Conservation (phyloP, 2,329 filamentous ascomycete genomes). For the Botryotinia convoluta region DNA sequence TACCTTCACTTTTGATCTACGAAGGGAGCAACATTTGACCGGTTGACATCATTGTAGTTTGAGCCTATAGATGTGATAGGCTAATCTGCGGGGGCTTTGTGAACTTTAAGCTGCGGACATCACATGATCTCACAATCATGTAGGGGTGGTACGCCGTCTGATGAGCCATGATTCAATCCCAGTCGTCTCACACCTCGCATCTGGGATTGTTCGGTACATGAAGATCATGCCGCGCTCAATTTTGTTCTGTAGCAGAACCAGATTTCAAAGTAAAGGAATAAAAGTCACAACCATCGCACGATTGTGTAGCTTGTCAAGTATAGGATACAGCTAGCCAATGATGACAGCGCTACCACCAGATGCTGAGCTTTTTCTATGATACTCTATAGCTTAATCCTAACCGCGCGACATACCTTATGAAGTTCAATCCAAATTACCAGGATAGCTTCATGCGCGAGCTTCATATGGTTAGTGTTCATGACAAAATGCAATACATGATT, state of each 20-base stretch:
- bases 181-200: not conserved
- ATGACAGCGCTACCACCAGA: not conserved
- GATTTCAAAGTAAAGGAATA: not conserved
- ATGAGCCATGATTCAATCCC: not conserved
- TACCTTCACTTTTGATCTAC: not conserved
- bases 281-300: not conserved
- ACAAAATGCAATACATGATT: not conserved
- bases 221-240: not conserved
- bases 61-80: not conserved
- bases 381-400: no score
- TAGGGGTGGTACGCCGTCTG: not conserved
- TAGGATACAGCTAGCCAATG: not conserved
- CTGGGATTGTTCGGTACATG: not conserved
- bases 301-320: not conserved
- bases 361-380: not conserved
- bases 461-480: not conserved
- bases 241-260: no score
- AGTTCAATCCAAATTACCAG: fast-evolving
- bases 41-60: not conserved
- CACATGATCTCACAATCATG: not conserved
- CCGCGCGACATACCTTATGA: not conserved
- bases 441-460: not conserved
- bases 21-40: no score
- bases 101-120: not conserved
- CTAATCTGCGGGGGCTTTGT: not conserved